Conservation (phyloP, 169 alveolate species). For the Babesia bigemina region DNA sequence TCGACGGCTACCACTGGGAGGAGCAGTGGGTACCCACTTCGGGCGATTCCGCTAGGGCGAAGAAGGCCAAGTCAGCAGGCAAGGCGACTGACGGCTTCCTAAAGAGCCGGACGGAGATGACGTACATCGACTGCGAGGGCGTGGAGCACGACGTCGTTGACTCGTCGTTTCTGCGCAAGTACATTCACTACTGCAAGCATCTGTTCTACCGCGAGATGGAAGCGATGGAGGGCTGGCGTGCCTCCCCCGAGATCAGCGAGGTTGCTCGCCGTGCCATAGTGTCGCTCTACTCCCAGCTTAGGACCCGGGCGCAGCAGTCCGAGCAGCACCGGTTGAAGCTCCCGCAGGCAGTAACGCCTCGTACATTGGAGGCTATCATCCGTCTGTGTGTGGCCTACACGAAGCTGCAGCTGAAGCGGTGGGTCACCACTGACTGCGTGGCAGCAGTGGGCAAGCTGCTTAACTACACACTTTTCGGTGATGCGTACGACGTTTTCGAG, state of each 20-base stretch:
- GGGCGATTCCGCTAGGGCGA: slow-evolving; percentile 28
- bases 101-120: slow-evolving; percentile 74
- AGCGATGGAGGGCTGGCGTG: slow-evolving; percentile 76
- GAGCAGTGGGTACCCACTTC: slow-evolving; percentile 33
- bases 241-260: slow-evolving; percentile 80
- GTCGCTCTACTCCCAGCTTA: slow-evolving; percentile 74
- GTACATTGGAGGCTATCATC: slow-evolving; percentile 88
- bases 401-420: slow-evolving; percentile 79
- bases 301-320: slow-evolving; percentile 70
- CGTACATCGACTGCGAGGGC: slow-evolving; percentile 73
- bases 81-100: slow-evolving; percentile 68
- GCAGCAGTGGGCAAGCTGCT: slow-evolving; percentile 76
- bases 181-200: slow-evolving; percentile 75
- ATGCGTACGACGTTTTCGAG: slow-evolving; percentile 52
- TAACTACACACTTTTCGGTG: slow-evolving; percentile 83
- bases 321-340: slow-evolving; percentile 64
- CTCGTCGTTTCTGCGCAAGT: slow-evolving; percentile 73
- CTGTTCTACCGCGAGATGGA: slow-evolving; percentile 74
- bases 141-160: slow-evolving; percentile 75
- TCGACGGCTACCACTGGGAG: slow-evolving; percentile 41
- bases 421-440: slow-evolving; percentile 80
- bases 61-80: slow-evolving; percentile 59
- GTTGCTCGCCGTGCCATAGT: slow-evolving; percentile 81
- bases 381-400: slow-evolving; percentile 89
- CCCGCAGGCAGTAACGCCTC: slow-evolving; percentile 78